These are phyloP conservation scores for Bipolaris zeicola DNA, from an alignment of 2,329 filamentous ascomycete species.

Conservation along the genomic window DNA sequence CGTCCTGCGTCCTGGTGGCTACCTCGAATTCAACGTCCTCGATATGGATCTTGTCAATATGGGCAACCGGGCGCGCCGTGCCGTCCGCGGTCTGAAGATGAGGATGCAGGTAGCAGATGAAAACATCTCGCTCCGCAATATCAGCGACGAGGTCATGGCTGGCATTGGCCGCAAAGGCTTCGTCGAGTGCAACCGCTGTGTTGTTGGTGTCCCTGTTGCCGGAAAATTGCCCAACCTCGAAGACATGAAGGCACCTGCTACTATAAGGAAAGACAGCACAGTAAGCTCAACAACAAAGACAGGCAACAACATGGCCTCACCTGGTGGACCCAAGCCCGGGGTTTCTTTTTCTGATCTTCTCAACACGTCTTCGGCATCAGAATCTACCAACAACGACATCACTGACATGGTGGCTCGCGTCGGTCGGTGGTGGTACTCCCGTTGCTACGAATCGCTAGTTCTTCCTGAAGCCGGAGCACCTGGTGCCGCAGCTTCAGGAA, in stretches of 20 bases:
- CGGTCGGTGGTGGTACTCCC: conserved; percentile 94
- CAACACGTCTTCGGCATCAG: conserved; percentile 38
- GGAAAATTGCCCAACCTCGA: conserved; percentile 50
- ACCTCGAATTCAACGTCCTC: conserved; percentile 77
- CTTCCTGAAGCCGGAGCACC: conserved; percentile 44
- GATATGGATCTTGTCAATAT: conserved; percentile 84
- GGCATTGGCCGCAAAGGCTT: conserved; percentile 73
- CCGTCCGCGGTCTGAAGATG: conserved; percentile 74
- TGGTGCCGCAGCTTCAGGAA: conserved; percentile 41
- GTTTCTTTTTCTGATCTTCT: conserved; percentile 47
- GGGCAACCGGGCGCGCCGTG: conserved; percentile 71
- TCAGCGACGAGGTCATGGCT: conserved; percentile 64
- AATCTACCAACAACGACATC: conserved; percentile 76
- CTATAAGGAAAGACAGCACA: conserved; percentile 39
- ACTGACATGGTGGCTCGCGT: conserved; percentile 91
- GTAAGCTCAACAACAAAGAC: conserved; percentile 25
- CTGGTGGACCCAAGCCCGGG: conserved; percentile 36
- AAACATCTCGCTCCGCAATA: conserved; percentile 63
- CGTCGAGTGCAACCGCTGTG: conserved; percentile 72
- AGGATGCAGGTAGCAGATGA: conserved; percentile 66
- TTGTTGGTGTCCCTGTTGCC: conserved; percentile 76
- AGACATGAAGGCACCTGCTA: conserved; percentile 26
- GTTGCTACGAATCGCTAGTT: conserved; percentile 81
- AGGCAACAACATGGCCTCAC: conserved; percentile 13
- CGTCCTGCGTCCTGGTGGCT: conserved; percentile 77